phyloP scores from a whole-genome alignment of 164 flowering plant species.

The Nymphaea colorata region DNA sequence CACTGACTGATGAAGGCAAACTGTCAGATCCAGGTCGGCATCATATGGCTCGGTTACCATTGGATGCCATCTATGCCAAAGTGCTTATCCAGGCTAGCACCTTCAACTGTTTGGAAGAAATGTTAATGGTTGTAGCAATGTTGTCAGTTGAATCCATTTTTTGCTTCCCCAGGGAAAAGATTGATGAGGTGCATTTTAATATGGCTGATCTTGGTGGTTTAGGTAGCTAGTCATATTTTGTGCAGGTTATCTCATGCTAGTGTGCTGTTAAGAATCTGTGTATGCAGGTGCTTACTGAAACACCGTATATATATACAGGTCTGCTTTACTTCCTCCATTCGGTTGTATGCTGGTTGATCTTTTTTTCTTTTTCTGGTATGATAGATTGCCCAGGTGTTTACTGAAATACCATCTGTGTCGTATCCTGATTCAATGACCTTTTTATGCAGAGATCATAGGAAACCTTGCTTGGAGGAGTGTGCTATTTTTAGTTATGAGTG shows the following conservation, averaged over 20 bases:
- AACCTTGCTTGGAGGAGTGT: no score
- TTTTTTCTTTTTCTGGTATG: not conserved
- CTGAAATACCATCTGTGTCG: not conserved
- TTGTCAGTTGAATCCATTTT: conserved; percentile 90
- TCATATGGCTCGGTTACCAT: conserved; percentile 82
- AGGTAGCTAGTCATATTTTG: not conserved
- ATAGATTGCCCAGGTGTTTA: not conserved
- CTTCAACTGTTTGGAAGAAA: conserved; percentile 87
- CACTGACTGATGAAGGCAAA: conserved; percentile 69
- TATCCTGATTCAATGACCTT: not conserved
- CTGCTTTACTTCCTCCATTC: not conserved
- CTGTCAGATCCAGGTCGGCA: conserved; percentile 78
- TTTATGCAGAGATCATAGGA: no score
- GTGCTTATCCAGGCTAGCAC: conserved; percentile 70
- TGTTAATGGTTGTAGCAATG: conserved; percentile 88
- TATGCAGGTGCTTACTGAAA: no score
- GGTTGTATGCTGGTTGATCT: not conserved
- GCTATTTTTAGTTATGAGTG: no score
- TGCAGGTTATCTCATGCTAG: not conserved
- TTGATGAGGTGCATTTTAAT: conserved; percentile 54
- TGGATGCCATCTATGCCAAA: conserved; percentile 82
- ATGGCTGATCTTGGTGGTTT: not conserved
- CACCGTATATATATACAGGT: not conserved
- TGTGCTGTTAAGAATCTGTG: no score
- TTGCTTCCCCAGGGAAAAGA: conserved; percentile 69